phyloP scores from a whole-genome alignment of 768 basidiomycete genomes.

The Lactifluus volemus region DNA sequence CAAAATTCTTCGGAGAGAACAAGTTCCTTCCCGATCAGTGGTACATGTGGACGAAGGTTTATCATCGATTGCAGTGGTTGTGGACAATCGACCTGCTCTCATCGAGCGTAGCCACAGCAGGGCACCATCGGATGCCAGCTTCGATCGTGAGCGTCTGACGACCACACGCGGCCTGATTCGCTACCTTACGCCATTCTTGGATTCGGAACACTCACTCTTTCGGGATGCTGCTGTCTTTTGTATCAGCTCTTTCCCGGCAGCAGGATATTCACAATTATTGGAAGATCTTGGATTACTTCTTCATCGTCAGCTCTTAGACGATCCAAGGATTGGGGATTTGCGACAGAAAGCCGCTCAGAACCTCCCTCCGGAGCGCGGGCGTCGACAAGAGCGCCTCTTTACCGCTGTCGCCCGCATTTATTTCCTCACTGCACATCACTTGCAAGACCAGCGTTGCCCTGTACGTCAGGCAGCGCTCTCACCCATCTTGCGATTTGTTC shows the following conservation, averaged over 20 bases:
- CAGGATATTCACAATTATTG: conserved; percentile 68
- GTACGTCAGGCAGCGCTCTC: conserved; percentile 65
- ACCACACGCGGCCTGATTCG: conserved; percentile 78
- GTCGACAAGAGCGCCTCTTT: conserved; percentile 70
- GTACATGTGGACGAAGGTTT: conserved; percentile 80
- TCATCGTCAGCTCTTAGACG: conserved; percentile 79
- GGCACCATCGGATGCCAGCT: conserved; percentile 61
- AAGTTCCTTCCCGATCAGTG: conserved; percentile 62
- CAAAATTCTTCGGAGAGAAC: conserved; percentile 47
- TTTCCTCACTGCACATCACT: conserved; percentile 68
- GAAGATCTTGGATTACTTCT: conserved; percentile 79
- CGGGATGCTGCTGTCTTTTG: conserved; percentile 82
- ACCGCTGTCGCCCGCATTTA: conserved; percentile 88
- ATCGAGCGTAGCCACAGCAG: conserved; percentile 57
- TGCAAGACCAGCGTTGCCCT: conserved; percentile 60
- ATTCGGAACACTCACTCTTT: conserved; percentile 76
- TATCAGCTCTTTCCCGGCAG: conserved; percentile 77
- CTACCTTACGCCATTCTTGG: conserved; percentile 79
- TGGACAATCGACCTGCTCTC: conserved; percentile 50
- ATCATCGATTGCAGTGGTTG: conserved; percentile 69
- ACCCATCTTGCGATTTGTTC: conserved; percentile 79
- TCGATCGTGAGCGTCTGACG: conserved; percentile 75
- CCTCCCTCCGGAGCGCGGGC: conserved; percentile 44
- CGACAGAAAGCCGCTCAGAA: conserved; percentile 34
- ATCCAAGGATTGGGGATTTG: conserved; percentile 33